These are phyloP conservation scores for Botryotinia convoluta DNA, from an alignment of 2,329 filamentous ascomycete species.

Conservation along the genomic window DNA sequence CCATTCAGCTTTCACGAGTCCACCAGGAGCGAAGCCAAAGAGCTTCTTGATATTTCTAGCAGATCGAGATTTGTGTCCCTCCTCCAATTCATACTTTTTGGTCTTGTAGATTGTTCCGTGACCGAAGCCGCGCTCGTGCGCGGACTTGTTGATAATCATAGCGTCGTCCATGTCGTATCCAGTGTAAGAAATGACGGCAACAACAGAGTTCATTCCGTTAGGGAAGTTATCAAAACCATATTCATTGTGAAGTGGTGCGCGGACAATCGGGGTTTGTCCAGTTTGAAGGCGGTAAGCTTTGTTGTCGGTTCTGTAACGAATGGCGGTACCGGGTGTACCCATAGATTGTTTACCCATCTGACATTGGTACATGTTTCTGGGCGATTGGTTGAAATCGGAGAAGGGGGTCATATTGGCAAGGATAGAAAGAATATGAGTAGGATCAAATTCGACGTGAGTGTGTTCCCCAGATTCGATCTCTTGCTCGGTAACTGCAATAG, in stretches of 20 bases:
- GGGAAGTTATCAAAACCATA: slow-evolving; percentile 98
- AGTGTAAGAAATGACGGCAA: slow-evolving; percentile 97
- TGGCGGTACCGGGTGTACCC: slow-evolving; percentile 87
- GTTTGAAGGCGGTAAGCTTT: slow-evolving; percentile 94
- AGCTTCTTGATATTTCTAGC: slow-evolving; percentile 72
- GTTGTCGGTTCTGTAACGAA: slow-evolving; percentile 90
- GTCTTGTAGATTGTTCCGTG: slow-evolving; percentile 98
- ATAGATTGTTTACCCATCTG: slow-evolving; percentile 99
- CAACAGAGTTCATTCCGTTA: slow-evolving; percentile 91
- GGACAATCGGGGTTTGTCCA: slow-evolving; percentile 90
- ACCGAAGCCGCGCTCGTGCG: slow-evolving; percentile 92
- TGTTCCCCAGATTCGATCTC: slow-evolving; percentile 86
- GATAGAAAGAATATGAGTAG: slow-evolving; percentile 96
- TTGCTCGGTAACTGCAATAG: slow-evolving; percentile 84
- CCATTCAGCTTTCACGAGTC: slow-evolving; percentile 67
- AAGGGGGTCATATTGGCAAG: slow-evolving; percentile 98
- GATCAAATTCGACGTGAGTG: slow-evolving; percentile 90
- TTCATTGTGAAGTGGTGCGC: slow-evolving; percentile 87
- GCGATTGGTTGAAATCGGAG: slow-evolving; percentile 97
- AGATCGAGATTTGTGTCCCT: slow-evolving; percentile 64
- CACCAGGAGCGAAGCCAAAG: slow-evolving; percentile 85
- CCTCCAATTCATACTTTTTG: slow-evolving; percentile 83
- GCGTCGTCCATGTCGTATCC: slow-evolving; percentile 99
- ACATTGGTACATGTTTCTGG: slow-evolving; percentile 98
- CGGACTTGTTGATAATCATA: slow-evolving; percentile 98